These are phyloP conservation scores for Saccharomycopsis fodiens DNA, from an alignment of 805 yeast species.

Conservation along the genomic window DNA sequence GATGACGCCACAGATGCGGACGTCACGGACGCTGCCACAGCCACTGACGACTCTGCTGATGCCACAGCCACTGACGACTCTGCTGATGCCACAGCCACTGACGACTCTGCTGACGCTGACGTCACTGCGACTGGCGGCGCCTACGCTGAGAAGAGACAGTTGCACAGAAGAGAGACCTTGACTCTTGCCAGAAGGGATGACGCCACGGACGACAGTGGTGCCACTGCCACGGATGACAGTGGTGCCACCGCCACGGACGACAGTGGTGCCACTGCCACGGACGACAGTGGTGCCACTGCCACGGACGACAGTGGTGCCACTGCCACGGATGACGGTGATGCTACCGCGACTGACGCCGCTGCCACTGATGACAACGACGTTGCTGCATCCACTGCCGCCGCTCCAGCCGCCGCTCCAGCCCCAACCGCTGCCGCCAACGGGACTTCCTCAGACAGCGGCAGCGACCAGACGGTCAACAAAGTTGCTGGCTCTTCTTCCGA, in stretches of 20 bases:
- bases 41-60: neutral
- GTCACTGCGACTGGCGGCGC: neutral
- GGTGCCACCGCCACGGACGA: constrained; percentile 1
- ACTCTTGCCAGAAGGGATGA: constrained; percentile 4
- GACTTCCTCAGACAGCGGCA: neutral
- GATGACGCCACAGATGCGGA: neutral
- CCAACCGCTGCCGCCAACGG: neutral
- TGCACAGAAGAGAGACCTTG: constrained; percentile 4
- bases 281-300: constrained; percentile 2
- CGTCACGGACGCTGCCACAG: neutral
- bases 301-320: neutral
- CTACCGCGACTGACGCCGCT: constrained; percentile 3
- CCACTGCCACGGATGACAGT: neutral
- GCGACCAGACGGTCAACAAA: neutral
- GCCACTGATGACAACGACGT: constrained; percentile 4
- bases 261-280: neutral
- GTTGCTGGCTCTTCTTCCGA: constrained; percentile 2
- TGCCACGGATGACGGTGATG: constrained; percentile 2
- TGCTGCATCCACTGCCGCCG: neutral
- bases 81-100: neutral
- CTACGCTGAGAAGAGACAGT: neutral
- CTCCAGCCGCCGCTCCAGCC: neutral
- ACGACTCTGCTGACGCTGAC: constrained; percentile 1
- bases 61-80: neutral
- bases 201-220: neutral